phyloP scores from a whole-genome alignment of 345 rosid species.

The Eucalyptus viminalis region DNA sequence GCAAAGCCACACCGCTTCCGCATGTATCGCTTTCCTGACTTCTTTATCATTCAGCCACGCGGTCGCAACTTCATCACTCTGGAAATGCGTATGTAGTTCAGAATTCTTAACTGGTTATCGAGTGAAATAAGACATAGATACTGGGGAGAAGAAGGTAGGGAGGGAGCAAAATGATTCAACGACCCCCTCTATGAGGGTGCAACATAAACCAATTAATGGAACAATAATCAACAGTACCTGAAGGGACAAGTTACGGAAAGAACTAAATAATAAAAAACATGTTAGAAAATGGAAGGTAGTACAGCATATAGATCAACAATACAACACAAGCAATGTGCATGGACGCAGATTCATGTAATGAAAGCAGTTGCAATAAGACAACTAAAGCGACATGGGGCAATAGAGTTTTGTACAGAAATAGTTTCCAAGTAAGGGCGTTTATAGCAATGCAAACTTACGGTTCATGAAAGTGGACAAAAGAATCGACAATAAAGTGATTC shows the following conservation, averaged over 20 bases:
- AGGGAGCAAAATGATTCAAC: neutral
- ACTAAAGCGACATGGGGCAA: neutral
- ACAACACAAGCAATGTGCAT: neutral
- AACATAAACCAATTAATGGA: neutral
- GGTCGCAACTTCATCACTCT: conserved; percentile 26
- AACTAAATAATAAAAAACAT: neutral
- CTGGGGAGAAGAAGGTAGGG: neutral
- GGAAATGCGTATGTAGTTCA: neutral
- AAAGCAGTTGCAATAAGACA: neutral
- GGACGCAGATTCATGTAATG: neutral
- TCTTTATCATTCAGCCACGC: conserved; percentile 22
- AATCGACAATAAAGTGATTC: neutral
- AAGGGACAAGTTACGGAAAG: neutral
- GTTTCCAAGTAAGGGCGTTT: neutral
- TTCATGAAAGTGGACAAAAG: neutral
- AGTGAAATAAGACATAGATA: neutral
- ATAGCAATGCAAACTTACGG: conserved; percentile 22
- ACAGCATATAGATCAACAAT: neutral
- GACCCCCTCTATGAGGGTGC: neutral
- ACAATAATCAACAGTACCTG: neutral
- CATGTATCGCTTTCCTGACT: conserved; percentile 30
- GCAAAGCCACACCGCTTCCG: conserved; percentile 4
- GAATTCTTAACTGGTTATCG: neutral
- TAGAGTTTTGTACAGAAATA: neutral
- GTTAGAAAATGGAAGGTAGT: neutral